Evolutionary conservation across 139 green algal species (phyloP), one percentile per base, ranked within the genome.

Genomic region (Closterium sp.): DNA sequence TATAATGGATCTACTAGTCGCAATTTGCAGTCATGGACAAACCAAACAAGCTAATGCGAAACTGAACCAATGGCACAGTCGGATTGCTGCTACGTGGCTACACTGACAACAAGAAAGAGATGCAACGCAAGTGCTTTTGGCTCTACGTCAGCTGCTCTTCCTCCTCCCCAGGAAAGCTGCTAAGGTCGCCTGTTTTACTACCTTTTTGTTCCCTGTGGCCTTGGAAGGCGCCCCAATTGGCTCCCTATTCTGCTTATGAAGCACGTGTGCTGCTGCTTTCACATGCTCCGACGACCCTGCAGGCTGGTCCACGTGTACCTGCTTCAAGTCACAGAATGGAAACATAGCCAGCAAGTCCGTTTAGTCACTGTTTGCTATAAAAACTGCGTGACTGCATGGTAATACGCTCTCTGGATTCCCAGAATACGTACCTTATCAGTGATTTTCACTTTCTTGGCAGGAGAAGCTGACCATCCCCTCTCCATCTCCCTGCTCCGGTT

Each of bases 181-280:
- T 24, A 89, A 34, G 3, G 31, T 89, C 0, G 86, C 31, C 17
- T 34, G 31, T 89, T 89, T 34, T 24, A 70, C 31, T 17, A 70
- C 21, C 31, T 89, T 89, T 24, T 24, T 24, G 19, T 34, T 34
- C 86, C 31, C 31, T 6, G 31, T 24, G 19, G 31, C 31, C 31
- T 89, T 70, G 31, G 86, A 24, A 70, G 31, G 86, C 24, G 31
- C 86, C 4, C 19, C 31, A 22, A 70, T 17, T 22, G 86, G 86
- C 31, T 89, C 31, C 13, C 86, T 89, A 89, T 34, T 89, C 31
- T 89, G 86, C 31, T 89, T 34, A 24, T 31, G 86, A 70, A 89
- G 31, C 86, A 89, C 31, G 84, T 89, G 86, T 4, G 31, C 31
- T 89, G 31, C 19, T 62, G 38, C 29, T 90, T 90, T 86, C 10